A percentile compares a stretch with the other conserved stretches of the same genome.
Evolutionary conservation across 176 grass and related monocot species (phyloP).

Genomic region (Oryza coarctata): DNA sequence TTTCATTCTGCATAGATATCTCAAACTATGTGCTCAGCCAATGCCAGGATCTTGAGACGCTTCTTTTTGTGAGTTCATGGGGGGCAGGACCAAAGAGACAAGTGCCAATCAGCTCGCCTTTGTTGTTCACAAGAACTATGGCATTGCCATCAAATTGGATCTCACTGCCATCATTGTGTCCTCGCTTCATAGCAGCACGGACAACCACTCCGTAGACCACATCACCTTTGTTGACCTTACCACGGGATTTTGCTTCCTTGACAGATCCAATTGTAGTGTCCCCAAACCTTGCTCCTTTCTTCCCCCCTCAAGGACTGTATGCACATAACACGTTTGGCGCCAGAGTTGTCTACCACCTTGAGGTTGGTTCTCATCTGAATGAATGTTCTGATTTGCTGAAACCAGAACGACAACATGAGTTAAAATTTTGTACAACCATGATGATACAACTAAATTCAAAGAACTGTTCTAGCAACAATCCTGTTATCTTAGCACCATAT

Average conservation of each 20-base stretch:
- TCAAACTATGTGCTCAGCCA: conserved; percentile 94
- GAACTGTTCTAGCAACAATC: neutral
- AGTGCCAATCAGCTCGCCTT: conserved; percentile 90
- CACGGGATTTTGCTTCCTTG: conserved; percentile 86
- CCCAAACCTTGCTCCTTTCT: conserved; percentile 76
- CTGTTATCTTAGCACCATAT: too few species aligned
- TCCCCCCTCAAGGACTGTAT: conserved; percentile 81
- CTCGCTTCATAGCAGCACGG: conserved; percentile 84
- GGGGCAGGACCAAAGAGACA: conserved; percentile 74
- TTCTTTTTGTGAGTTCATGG: conserved; percentile 93
- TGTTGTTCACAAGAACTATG: conserved; percentile 86
- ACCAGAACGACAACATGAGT: neutral
- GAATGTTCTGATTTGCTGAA: conserved; percentile 98
- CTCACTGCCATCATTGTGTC: conserved; percentile 75
- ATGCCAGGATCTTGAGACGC: conserved; percentile 86
- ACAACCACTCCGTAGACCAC: conserved; percentile 97
- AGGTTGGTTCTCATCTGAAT: conserved; percentile 99
- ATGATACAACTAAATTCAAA: neutral
- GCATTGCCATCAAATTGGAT: conserved; percentile 91
- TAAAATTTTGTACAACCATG: neutral
- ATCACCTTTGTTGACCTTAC: conserved; percentile 98
- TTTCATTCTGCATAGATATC: neutral
- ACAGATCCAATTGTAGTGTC: conserved; percentile 87
- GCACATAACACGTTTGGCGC: conserved; percentile 94
- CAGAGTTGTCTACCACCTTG: conserved; percentile 94